A percentile compares a stretch with the other conserved stretches of the same genome.
Evolutionary conservation across 2,329 filamentous ascomycete genomes (phyloP).

Genomic region (Truncatella angustata): DNA sequence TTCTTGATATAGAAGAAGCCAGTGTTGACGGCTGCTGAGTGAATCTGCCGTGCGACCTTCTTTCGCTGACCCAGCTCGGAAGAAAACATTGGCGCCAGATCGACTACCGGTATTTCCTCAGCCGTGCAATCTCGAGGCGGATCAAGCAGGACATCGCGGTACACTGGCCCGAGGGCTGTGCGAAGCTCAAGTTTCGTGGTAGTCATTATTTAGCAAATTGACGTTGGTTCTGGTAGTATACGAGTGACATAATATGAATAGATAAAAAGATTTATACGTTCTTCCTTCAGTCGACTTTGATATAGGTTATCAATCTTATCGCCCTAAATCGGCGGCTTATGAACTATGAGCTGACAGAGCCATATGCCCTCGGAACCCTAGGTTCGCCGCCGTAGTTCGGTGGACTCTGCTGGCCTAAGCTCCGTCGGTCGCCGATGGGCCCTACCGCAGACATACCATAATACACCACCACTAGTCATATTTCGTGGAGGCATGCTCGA

Average conservation of each 20-base stretch:
- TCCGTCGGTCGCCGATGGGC: constrained; percentile 6
- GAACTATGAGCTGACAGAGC: too few relatives aligned
- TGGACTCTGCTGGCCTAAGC: not conserved
- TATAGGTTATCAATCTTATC: too few relatives aligned
- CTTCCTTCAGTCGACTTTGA: too few relatives aligned
- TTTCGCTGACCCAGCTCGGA: constrained; percentile 32
- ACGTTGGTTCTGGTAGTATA: too few relatives aligned
- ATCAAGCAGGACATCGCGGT: constrained; percentile 28
- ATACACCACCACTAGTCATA: too few relatives aligned
- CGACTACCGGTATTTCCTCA: constrained; percentile 53
- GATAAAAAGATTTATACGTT: too few relatives aligned
- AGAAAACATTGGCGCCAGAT: constrained; percentile 42
- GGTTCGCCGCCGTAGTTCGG: constrained; percentile 5
- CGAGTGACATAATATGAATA: too few relatives aligned
- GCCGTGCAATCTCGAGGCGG: constrained; percentile 28
- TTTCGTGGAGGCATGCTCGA: too few relatives aligned
- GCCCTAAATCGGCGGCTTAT: too few relatives aligned
- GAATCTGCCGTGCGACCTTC: constrained; percentile 39
- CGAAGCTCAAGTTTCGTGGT: constrained; percentile 29
- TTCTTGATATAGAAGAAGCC: constrained; percentile 57
- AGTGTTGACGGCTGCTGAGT: constrained; percentile 44
- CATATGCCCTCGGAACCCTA: too few relatives aligned
- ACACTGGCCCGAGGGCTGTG: constrained; percentile 30
- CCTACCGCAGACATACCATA: too few relatives aligned
- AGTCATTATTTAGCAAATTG: too few relatives aligned